These are phyloP conservation scores for Pisolithus orientalis DNA, from an alignment of 768 basidiomycete species.

Conservation along the genomic window DNA sequence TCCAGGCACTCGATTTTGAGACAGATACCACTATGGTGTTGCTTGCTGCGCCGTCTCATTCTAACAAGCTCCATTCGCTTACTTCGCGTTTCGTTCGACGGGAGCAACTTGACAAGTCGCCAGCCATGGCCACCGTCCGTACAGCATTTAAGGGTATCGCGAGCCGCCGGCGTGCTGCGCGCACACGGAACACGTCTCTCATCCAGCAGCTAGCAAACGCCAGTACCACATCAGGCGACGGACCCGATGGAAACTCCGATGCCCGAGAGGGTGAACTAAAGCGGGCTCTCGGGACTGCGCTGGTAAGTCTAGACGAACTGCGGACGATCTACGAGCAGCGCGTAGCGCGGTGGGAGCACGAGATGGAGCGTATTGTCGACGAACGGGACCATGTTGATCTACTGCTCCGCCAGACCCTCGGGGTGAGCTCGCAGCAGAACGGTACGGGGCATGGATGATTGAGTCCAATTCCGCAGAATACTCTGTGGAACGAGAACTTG, in stretches of 20 bases:
- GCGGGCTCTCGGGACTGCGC: constrained; percentile 59
- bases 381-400: constrained; percentile 65
- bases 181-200: constrained; percentile 40
- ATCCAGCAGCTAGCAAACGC: constrained; percentile 36
- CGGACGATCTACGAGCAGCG: constrained; percentile 62
- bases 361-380: constrained; percentile 57
- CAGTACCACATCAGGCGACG: constrained; percentile 39
- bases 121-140: constrained; percentile 48
- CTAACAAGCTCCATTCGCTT: constrained; percentile 56
- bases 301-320: constrained; percentile 60
- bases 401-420: constrained; percentile 59
- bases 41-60: constrained; percentile 69
- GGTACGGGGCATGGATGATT: constrained; percentile 5
- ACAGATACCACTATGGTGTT: constrained; percentile 75
- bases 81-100: constrained; percentile 67
- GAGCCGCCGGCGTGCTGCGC: constrained; percentile 43
- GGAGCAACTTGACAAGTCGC: constrained; percentile 41
- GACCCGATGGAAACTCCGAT: constrained; percentile 48
- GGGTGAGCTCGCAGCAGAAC: constrained; percentile 29
- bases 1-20: constrained; percentile 73
- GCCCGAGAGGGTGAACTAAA: constrained; percentile 59
- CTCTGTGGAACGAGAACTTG: too few relatives aligned
- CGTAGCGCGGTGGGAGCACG: constrained; percentile 64
- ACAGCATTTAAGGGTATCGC: constrained; percentile 56
- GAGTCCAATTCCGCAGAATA: background rate